A percentile compares a stretch with the other conserved stretches of the same genome.
phyloP scores from a whole-genome alignment of 768 basidiomycete species.

The Holtermanniella nyarrowii region DNA sequence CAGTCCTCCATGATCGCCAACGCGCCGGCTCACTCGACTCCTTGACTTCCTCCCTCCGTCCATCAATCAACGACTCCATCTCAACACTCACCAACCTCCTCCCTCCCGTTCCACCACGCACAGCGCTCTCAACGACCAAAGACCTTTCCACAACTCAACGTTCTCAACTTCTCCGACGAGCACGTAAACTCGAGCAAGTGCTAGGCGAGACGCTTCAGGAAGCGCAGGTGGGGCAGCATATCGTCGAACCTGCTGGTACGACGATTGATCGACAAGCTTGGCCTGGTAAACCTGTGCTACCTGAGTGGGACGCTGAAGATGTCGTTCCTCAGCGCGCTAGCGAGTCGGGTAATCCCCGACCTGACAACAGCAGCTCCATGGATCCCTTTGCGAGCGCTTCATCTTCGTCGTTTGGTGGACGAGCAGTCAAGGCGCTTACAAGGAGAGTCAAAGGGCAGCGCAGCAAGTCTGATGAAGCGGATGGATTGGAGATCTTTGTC shows the following conservation, averaged over 20 bases:
- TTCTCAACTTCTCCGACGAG: conserved; percentile 11
- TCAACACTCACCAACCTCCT: conserved; percentile 14
- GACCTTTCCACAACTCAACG: conserved; percentile 22
- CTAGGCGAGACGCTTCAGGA: conserved; percentile 21
- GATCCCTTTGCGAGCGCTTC: too few species aligned
- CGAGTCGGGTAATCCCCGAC: not conserved
- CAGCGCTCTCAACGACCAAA: conserved; percentile 2
- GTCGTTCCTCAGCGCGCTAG: conserved; percentile 5
- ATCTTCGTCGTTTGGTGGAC: not conserved
- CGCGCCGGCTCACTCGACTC: conserved; percentile 21
- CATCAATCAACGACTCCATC: conserved; percentile 19
- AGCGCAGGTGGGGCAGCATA: conserved; percentile 9
- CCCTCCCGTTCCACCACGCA: conserved; percentile 2
- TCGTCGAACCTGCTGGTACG: conserved; percentile 11
- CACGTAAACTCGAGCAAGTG: conserved; percentile 23
- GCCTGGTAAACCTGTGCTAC: not conserved
- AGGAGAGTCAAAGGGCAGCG: not conserved
- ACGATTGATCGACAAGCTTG: not conserved
- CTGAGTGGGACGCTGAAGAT: conserved; percentile 16
- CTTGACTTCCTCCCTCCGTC: conserved; percentile 18
- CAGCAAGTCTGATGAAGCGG: not conserved
- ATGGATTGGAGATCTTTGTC: not conserved
- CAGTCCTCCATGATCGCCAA: not conserved
- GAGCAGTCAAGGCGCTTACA: not conserved
- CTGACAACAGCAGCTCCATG: too few species aligned